Evolutionary conservation across 2,329 filamentous ascomycete genomes (phyloP).

Genomic region (Apiospora marii): DNA sequence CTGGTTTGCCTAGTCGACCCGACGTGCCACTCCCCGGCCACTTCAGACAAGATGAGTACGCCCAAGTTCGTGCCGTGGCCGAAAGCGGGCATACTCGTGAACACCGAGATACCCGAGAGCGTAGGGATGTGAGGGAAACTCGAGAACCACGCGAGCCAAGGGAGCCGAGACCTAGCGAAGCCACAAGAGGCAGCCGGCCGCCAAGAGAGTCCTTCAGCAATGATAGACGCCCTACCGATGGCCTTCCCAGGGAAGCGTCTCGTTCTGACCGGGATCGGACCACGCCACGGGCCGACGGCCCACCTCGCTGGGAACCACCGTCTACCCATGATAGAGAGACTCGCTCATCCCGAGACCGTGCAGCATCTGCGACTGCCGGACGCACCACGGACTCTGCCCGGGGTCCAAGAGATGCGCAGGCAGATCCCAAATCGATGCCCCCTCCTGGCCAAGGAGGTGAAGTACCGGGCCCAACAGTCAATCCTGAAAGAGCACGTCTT

Average conservation of each 20-base stretch:
- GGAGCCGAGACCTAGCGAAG: slow-evolving; percentile 42
- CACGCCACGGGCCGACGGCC: slow-evolving; percentile 37
- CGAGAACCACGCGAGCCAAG: slow-evolving; percentile 50
- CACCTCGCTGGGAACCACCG: slow-evolving; percentile 40
- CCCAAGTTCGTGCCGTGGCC: slow-evolving; percentile 46
- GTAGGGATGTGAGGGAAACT: slow-evolving; percentile 44
- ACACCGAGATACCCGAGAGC: slow-evolving; percentile 36
- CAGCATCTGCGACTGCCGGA: slow-evolving; percentile 33
- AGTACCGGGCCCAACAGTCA: slow-evolving; percentile 57
- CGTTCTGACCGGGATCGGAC: slow-evolving; percentile 51
- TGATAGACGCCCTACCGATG: slow-evolving; percentile 54
- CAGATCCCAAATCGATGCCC: slow-evolving; percentile 41
- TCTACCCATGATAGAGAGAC: slow-evolving; percentile 49
- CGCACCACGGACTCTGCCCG: slow-evolving; percentile 38
- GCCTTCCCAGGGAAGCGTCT: slow-evolving; percentile 43
- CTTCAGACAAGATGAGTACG: slow-evolving; percentile 55
- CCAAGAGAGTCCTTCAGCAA: slow-evolving; percentile 49
- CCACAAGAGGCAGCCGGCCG: slow-evolving; percentile 49
- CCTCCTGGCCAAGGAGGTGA: slow-evolving; percentile 39
- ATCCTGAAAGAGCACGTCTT: slow-evolving; percentile 62
- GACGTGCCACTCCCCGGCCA: slow-evolving; percentile 63
- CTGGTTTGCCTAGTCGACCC: slow-evolving; percentile 62
- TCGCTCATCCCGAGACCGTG: slow-evolving; percentile 44
- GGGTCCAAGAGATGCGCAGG: slow-evolving; percentile 37
- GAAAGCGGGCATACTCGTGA: slow-evolving; percentile 37